Evolutionary conservation across 2,329 filamentous ascomycete genomes (phyloP).

Genomic region (Penicillium psychrosexuale): DNA sequence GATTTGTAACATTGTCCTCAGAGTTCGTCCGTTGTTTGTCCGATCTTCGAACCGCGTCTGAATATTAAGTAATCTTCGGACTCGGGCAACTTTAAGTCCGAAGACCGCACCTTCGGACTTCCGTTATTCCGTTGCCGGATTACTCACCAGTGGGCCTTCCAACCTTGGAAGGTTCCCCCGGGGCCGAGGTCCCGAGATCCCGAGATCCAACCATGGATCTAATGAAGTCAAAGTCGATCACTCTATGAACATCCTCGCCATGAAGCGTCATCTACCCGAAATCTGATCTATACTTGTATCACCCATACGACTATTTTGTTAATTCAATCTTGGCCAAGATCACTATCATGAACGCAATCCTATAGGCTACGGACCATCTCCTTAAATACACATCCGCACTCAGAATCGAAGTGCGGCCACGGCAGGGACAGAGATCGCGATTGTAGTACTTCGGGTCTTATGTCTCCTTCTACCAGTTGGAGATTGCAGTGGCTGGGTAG

Average conservation of each 20-base stretch:
- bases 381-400: too few relatives aligned
- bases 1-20: background rate
- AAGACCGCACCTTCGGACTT: background rate
- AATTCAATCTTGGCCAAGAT: background rate
- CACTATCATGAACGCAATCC: background rate
- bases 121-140: background rate
- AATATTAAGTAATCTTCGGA: background rate
- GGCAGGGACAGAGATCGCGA: background rate
- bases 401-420: too few relatives aligned
- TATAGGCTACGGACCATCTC: background rate
- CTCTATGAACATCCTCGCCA: background rate
- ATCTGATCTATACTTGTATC: background rate
- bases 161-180: background rate
- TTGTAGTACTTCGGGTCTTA: background rate
- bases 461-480: background rate
- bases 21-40: background rate
- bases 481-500: background rate
- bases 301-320: background rate
- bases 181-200: background rate
- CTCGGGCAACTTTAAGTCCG: background rate
- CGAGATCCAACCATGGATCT: background rate
- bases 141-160: background rate
- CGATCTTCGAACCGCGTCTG: background rate
- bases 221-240: background rate
- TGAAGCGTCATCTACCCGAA: background rate